Conservation (phyloP, 768 basidiomycete species). For the Chalciporus pseudorubinellus region DNA sequence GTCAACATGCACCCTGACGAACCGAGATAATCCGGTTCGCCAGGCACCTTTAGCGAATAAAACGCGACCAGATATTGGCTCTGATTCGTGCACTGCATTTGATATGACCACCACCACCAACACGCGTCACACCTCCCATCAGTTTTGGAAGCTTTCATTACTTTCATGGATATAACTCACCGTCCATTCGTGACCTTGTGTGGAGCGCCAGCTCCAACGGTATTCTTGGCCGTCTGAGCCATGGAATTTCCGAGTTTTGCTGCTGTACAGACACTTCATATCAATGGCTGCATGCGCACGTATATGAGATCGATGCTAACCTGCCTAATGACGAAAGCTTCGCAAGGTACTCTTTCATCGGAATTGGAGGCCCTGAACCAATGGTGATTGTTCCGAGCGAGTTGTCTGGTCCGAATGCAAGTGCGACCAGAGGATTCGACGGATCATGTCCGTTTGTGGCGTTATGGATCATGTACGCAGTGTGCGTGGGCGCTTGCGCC, state of each 20-base stretch:
- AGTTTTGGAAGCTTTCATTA: neutral
- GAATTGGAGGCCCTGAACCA: slow-evolving; percentile 33
- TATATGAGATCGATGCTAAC: slow-evolving; percentile 31
- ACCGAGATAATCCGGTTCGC: slow-evolving; percentile 50
- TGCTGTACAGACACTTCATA: slow-evolving; percentile 29
- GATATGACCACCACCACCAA: neutral
- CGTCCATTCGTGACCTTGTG: slow-evolving; percentile 60
- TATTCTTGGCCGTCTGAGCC: slow-evolving; percentile 63
- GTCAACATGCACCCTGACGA: slow-evolving; percentile 65
- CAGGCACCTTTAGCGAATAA: slow-evolving; percentile 55
- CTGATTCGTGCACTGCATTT: slow-evolving; percentile 51
- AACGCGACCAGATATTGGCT: slow-evolving; percentile 54
- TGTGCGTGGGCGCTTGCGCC: slow-evolving; percentile 38
- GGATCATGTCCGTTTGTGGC: slow-evolving; percentile 22
- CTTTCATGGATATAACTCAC: slow-evolving; percentile 40
- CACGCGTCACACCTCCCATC: neutral
- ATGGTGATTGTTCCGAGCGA: slow-evolving; percentile 53
- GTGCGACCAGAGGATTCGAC: slow-evolving; percentile 42
- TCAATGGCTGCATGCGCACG: slow-evolving; percentile 3
- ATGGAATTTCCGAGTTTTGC: slow-evolving; percentile 48
- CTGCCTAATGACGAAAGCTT: slow-evolving; percentile 40
- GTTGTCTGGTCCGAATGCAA: slow-evolving; percentile 51
- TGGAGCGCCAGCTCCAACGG: slow-evolving; percentile 51
- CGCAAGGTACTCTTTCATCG: slow-evolving; percentile 54
- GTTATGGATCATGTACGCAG: slow-evolving; percentile 55